Evolutionary conservation across 371 early-diverging fungal species (phyloP), one percentile per base, ranked within the genome.

Genomic region (Modicella reniformis): DNA sequence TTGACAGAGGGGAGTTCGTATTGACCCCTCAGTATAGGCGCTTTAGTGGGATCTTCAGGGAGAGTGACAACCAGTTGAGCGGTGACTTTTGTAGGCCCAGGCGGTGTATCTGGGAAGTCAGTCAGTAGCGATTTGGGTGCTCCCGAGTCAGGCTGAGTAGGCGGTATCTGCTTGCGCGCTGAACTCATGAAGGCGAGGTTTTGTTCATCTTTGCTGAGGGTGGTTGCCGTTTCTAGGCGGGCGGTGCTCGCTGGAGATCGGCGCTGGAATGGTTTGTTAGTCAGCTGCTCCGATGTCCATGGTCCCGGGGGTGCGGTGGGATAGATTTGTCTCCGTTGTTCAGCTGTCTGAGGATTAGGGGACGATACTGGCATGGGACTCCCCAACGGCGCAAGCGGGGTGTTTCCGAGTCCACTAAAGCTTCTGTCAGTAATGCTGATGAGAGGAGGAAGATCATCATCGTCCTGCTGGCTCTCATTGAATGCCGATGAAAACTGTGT

Each of bases 1-100:
- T 72, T 62, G 34, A 79, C 73, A 13, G 73, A 68, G 4, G 73
- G 80, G 2, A 79, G 64, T 37, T 79, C 79, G 21, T 73, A 79
- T 3, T 62, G 55, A 5, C 79, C 79, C 34, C 59, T 54, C 37
- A 79, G 52, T 17, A 70, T 60, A 13, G 80, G 74, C 2, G 73
- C 80, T 26, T 69, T 58, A 32, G 57, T 54, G 17, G 80, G 70
- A 44, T 79, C 65, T 6, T 26, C 52, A 13, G 73, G 73, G 21
- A 72, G 62, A 8, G 70, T 72, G 4, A 70, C 56, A 0, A 55
- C 34, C 13, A 50, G 65, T 30, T 44, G 59, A 9, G 63, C 21
- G 0, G 65, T 15, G 23, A 59, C 54, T 47, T 44, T 23, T 21
- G 50, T 13, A 3, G 61, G 33, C 17, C 58, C 57, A 2, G 76